Conservation (phyloP, 2,329 filamentous ascomycete species). For the Aspergillus neoniger region DNA sequence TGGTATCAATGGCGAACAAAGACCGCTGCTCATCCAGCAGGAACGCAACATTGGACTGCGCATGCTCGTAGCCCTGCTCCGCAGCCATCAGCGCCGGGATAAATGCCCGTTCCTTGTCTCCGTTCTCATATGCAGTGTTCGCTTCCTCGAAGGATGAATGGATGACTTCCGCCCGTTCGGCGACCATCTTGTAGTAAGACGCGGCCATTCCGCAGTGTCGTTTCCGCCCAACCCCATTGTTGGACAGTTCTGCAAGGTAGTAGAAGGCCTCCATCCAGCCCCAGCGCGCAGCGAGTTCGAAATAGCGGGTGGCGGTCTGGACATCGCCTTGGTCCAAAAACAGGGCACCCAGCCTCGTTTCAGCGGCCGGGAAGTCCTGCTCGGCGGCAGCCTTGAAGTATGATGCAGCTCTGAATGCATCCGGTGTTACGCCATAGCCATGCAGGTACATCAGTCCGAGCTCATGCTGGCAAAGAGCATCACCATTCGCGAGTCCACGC, state of each 20-base stretch:
- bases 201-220: conserved; percentile 75
- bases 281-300: conserved; percentile 80
- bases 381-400: conserved; percentile 78
- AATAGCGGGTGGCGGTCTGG: conserved; percentile 77
- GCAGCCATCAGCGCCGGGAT: conserved; percentile 83
- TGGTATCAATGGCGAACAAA: conserved; percentile 57
- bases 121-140: conserved; percentile 76
- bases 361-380: conserved; percentile 75
- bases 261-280: conserved; percentile 88
- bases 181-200: conserved; percentile 78
- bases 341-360: conserved; percentile 78
- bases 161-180: conserved; percentile 70
- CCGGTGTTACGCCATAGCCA: conserved; percentile 70
- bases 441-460: conserved; percentile 81
- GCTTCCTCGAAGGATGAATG: conserved; percentile 81
- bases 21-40: conserved; percentile 75
- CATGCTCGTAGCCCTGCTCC: conserved; percentile 87
- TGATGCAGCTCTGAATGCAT: conserved; percentile 71
- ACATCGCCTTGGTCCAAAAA: conserved; percentile 88
- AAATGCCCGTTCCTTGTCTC: conserved; percentile 77
- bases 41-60: conserved; percentile 86
- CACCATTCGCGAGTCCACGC: conserved; percentile 71
- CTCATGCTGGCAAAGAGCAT: conserved; percentile 81
- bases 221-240: conserved; percentile 77
- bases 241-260: conserved; percentile 84